Percentiles rank a stretch among this genome's conserved stretches.
Conservation (phyloP, 1,284 basidiomycete species). For the Cutaneotrichosporon spelunceum region DNA sequence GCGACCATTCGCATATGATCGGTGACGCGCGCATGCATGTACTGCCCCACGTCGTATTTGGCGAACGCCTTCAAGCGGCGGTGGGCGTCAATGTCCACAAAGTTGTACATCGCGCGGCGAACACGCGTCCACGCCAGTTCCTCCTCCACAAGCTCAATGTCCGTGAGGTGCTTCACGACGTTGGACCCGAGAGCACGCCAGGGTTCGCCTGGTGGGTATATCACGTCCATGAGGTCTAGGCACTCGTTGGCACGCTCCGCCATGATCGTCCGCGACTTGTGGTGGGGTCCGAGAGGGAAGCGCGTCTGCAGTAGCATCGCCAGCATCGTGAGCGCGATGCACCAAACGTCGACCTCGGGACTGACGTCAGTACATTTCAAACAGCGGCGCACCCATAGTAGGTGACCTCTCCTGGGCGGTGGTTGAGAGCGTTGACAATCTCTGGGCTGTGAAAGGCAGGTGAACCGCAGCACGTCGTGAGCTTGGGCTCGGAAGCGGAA, state of each 20-base stretch:
- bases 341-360: conserved; percentile 60
- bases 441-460: conserved; percentile 58
- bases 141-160: conserved; percentile 28
- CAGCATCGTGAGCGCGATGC: conserved; percentile 57
- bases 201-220: conserved; percentile 40
- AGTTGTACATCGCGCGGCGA: conserved; percentile 50
- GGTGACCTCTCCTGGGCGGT: conserved; percentile 54
- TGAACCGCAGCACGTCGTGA: conserved; percentile 59
- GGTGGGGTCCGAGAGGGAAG: conserved; percentile 57
- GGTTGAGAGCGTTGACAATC: conserved; percentile 55
- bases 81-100: conserved; percentile 54
- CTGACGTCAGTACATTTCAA: conserved; percentile 42
- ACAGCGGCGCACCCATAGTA: conserved; percentile 50
- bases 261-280: conserved; percentile 54
- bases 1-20: conserved; percentile 20
- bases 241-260: conserved; percentile 53
- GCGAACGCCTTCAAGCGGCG: conserved; percentile 54
- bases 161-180: conserved; percentile 11
- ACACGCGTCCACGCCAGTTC: conserved; percentile 46
- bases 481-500: conserved; percentile 56
- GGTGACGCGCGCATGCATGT: conserved; percentile 28
- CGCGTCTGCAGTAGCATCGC: conserved; percentile 55
- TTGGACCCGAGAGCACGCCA: conserved; percentile 25
- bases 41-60: conserved; percentile 41
- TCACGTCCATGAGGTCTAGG: conserved; percentile 51